Evolutionary conservation across 331 rosid species (phyloP), one percentile per base, ranked within the genome.

Genomic region (Rosa hybrid): DNA sequence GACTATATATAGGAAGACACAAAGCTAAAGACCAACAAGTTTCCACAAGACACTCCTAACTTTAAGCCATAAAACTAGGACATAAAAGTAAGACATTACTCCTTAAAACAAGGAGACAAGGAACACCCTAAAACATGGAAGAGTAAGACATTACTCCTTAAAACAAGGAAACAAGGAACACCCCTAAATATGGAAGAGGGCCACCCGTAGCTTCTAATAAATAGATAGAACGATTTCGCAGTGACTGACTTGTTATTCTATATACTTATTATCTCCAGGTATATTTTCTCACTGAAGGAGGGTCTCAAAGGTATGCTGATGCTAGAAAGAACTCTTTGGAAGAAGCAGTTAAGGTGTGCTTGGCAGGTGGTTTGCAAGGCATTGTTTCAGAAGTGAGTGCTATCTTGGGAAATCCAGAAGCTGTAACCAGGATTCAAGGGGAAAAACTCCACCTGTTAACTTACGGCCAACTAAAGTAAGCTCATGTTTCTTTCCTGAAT

Each of bases 211-310:
- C 30, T 27, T 27, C 30, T 27, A 27, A 27, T 27, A 27, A 27
- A 27, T 45, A 4, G 34, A n/a, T 53, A 44, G n/a, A 71, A 57
- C 5, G 1, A 9, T 41, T 5, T 65, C 30, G 23, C 16, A 56
- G 20, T 45, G 7, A 8, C 27, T 74, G 75, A 18, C 4, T 63
- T 53, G 10, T 18, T 62, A 39, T 3, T 39, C 8, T 34, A 51
- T 34, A 51, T 11, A 48, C 10, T 17, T 63, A 18, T 23, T 48
- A 4, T 23, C 13, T 67, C 13, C 86, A 88, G 92, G 90, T 84
- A 9, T 84, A 82, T 72, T 89, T 89, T 69, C 83, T 86, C n/a
- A 89, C 90, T 8, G 85, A 86, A 23, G 92, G 90, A 75, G 90
- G 89, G 45, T 71, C 78, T 5, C 63, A 86, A 72, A 17, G 68